Percentiles rank a stretch among this genome's conserved stretches.
phyloP scores from a whole-genome alignment of 805 yeast genomes.

The Yamadazyma phyllophila region DNA sequence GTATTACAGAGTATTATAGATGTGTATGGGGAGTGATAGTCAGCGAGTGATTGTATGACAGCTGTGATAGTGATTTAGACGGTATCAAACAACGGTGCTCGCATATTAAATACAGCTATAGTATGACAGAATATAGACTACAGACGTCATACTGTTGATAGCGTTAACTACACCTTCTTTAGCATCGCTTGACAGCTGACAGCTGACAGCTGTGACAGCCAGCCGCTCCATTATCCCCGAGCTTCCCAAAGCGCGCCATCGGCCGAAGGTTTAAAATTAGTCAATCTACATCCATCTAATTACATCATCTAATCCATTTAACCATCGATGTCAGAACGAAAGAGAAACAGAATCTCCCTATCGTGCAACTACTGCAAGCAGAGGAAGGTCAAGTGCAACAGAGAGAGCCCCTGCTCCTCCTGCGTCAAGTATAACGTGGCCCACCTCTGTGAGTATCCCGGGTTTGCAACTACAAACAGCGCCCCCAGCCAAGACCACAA shows the following conservation, averaged over 20 bases:
- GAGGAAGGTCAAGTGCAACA: conserved; percentile 44
- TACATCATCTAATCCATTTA: neutral
- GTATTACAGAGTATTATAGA: neutral
- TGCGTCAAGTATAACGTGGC: conserved; percentile 40
- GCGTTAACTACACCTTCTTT: no score
- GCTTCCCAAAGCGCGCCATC: conserved; percentile 1
- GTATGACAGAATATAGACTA: no score
- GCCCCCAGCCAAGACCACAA: neutral
- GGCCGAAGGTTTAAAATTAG: no score
- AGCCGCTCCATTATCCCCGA: conserved; percentile 1
- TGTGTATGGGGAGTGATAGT: no score
- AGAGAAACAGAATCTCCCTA: conserved; percentile 40
- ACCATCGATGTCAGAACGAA: conserved; percentile 8
- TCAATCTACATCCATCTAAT: no score
- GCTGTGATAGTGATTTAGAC: no score
- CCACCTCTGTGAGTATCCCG: conserved; percentile 38
- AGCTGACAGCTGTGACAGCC: no score
- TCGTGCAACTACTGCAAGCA: conserved; percentile 41
- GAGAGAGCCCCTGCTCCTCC: conserved; percentile 40
- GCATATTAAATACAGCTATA: no score
- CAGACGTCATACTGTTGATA: no score
- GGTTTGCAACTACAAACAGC: conserved; percentile 6
- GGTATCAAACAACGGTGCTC: no score
- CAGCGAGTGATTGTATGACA: no score
- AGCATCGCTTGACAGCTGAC: no score